phyloP scores from a whole-genome alignment of 2,329 filamentous ascomycete species.

The Nothophaeocryptopus gaeumannii region DNA sequence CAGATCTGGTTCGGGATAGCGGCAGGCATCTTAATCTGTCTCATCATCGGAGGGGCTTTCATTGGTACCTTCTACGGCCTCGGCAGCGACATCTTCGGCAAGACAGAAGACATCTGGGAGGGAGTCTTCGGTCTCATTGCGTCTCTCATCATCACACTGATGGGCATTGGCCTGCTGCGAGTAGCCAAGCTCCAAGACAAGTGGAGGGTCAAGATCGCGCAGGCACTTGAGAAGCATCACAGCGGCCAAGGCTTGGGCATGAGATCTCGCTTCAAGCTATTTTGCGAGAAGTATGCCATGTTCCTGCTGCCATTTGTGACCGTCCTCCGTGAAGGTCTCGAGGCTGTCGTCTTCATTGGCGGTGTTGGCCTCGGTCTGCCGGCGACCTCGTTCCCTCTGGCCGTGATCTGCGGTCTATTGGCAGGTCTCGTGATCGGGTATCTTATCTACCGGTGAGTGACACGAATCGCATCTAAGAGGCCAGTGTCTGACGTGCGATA shows the following conservation, averaged over 20 bases:
- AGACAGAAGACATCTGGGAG: slow-evolving; percentile 75
- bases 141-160: slow-evolving; percentile 73
- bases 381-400: slow-evolving; percentile 72
- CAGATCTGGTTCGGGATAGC: slow-evolving; percentile 68
- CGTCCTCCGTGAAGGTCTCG: slow-evolving; percentile 79
- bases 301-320: slow-evolving; percentile 84
- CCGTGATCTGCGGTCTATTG: slow-evolving; percentile 68
- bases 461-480: neutral
- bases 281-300: slow-evolving; percentile 77
- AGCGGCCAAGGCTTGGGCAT: slow-evolving; percentile 37
- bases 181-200: slow-evolving; percentile 81
- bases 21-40: slow-evolving; percentile 61
- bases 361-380: slow-evolving; percentile 76
- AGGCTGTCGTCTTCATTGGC: slow-evolving; percentile 81
- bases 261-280: slow-evolving; percentile 56
- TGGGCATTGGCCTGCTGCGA: slow-evolving; percentile 76
- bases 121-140: slow-evolving; percentile 74
- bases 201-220: slow-evolving; percentile 79
- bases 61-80: slow-evolving; percentile 73
- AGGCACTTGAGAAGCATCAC: slow-evolving; percentile 60
- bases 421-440: slow-evolving; percentile 68
- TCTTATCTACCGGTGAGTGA: slow-evolving; percentile 71
- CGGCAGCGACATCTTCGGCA: slow-evolving; percentile 64
- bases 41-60: slow-evolving; percentile 63
- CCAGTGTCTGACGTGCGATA: slow-evolving; percentile 22